phyloP scores from a whole-genome alignment of 768 basidiomycete genomes.

The Vararia minispora region DNA sequence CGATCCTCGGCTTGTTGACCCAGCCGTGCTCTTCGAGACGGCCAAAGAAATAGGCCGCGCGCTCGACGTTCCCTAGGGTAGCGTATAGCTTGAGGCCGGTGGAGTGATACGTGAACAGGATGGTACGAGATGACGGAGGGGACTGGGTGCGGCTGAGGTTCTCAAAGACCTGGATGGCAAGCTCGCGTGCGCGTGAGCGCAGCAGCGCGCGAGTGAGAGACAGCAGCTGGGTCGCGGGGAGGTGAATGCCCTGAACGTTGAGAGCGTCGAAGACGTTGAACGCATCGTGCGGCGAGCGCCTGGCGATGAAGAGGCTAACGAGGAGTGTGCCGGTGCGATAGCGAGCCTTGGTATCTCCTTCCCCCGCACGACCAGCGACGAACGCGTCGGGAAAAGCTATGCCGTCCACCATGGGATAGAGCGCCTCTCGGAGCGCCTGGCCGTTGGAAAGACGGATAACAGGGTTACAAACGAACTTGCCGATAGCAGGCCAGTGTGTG shows the following conservation, averaged over 20 bases:
- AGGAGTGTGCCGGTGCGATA: conserved; percentile 4
- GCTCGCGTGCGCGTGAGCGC: conserved; percentile 19
- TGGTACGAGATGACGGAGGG: background rate
- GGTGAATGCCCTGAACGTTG: conserved; percentile 4
- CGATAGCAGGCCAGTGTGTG: conserved; percentile 5
- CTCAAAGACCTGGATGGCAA: conserved; percentile 36
- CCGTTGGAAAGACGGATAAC: too few relatives aligned
- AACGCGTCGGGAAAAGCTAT: conserved; percentile 6
- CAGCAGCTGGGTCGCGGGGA: conserved; percentile 1
- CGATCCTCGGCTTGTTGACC: conserved; percentile 21
- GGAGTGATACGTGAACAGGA: conserved; percentile 20
- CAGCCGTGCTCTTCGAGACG: conserved; percentile 22
- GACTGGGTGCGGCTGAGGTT: conserved; percentile 10
- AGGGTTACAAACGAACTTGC: conserved; percentile 3
- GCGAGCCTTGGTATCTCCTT: background rate
- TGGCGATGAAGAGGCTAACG: conserved; percentile 6
- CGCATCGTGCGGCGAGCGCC: conserved; percentile 12
- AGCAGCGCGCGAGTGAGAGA: conserved; percentile 10
- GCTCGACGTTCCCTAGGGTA: conserved; percentile 35
- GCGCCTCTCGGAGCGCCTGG: too few relatives aligned
- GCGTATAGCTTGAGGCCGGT: conserved; percentile 44
- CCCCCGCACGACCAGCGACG: conserved; percentile 2
- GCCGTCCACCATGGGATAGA: conserved; percentile 5
- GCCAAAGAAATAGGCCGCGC: conserved; percentile 33
- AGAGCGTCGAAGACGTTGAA: conserved; percentile 10